A percentile compares a stretch with the other conserved stretches of the same genome.
phyloP scores from a whole-genome alignment of 2,329 filamentous ascomycete genomes.

The Penicillium rolfsii region DNA sequence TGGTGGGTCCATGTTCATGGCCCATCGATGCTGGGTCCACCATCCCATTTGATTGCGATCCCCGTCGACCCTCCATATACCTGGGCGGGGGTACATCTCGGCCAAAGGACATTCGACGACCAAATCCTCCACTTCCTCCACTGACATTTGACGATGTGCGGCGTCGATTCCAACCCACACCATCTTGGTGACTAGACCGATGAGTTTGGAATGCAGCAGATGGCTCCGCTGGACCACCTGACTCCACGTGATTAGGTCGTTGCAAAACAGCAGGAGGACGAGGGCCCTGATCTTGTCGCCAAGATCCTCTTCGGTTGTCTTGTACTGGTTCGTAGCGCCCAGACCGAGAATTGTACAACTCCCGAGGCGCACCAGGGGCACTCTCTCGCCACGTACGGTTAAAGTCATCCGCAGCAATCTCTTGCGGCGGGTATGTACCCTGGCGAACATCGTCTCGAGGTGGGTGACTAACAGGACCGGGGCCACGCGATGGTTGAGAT shows the following conservation, averaged over 20 bases:
- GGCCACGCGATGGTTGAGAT: constrained; percentile 49
- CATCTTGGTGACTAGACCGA: constrained; percentile 68
- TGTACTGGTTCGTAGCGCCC: constrained; percentile 87
- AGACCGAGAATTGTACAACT: constrained; percentile 93
- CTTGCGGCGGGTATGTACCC: constrained; percentile 64
- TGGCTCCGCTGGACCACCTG: constrained; percentile 72
- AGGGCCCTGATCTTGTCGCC: constrained; percentile 67
- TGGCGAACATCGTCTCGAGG: constrained; percentile 59
- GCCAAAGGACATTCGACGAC: constrained; percentile 64
- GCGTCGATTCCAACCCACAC: constrained; percentile 68
- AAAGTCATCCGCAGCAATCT: constrained; percentile 94
- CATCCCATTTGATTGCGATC: constrained; percentile 44
- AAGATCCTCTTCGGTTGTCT: constrained; percentile 71
- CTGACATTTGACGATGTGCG: constrained; percentile 91
- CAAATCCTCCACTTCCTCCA: constrained; percentile 74
- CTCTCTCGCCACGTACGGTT: constrained; percentile 82
- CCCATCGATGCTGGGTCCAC: constrained; percentile 38
- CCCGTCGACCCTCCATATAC: constrained; percentile 44
- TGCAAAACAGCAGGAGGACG: constrained; percentile 80
- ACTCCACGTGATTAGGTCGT: constrained; percentile 65
- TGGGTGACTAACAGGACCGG: constrained; percentile 58
- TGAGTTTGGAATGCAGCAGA: constrained; percentile 84
- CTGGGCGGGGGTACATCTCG: constrained; percentile 50
- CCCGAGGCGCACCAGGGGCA: constrained; percentile 63
- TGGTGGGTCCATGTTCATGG: constrained; percentile 29